Evolutionary conservation across 2,329 filamentous ascomycete genomes (phyloP), one percentile per base, ranked within the genome.

Genomic region (Calonectria naviculata): DNA sequence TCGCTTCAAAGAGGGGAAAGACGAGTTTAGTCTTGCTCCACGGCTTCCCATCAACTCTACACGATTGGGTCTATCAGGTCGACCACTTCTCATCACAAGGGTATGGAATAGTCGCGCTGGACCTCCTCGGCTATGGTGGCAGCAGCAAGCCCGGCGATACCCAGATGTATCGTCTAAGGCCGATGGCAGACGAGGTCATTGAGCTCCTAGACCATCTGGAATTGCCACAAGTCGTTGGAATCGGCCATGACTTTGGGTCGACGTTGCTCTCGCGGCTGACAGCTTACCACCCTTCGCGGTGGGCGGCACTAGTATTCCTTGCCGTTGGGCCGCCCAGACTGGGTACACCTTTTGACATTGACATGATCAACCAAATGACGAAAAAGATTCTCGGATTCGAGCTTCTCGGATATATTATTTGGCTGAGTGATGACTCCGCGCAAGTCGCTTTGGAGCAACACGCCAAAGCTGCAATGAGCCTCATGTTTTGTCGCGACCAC

Each of bases 1-100:
- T 78, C 4, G 76, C 72, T 5, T 49, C 76, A 4, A 70, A 64
- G 1, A 29, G 71, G 1, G 64, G 49, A 8, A 67, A 75, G 9
- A 73, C 78, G 5, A 86, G 85, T 0, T 75, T 88, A 5, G 78
- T 89, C 17, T 81, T 89, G 66, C 80, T 88, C 15, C 87, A 88
- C 71, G 86, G 87, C 38, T 87, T 87, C 61, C 86, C 87, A 31
- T 87, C 85, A 5, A 84, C 84, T 41, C 79, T 81, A 15, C 78
- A 81, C 38, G 86, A 88, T 78, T 89, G 86, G 84, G 68, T 78
- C 4, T 74, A 80, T 65, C 84, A 87, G 66, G 78, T 85, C 5
- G 44, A 67, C 0, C 71, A 81, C 66, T 82, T 87, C 61, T 72
- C 77, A 0, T 64, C 76, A 0, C 38, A 70, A 2, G 85, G 85